Evolutionary conservation across 257 asterid genomes (phyloP).

Genomic region (Voacanga thouarsii): DNA sequence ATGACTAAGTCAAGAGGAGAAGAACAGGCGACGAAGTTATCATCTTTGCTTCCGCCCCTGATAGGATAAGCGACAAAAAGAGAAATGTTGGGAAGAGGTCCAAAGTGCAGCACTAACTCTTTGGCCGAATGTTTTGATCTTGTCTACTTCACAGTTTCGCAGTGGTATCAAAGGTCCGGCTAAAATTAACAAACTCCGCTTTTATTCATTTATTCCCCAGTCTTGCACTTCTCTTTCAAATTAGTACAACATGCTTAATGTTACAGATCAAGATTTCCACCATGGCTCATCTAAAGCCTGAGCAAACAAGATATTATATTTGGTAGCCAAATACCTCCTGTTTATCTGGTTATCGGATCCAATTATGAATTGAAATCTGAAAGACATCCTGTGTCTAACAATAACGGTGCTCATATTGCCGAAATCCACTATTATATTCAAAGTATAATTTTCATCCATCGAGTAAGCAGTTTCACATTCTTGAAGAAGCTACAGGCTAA

Average conservation of each 20-base stretch:
- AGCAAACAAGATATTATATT: not conserved
- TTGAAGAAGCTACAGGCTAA: not conserved
- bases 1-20: not conserved
- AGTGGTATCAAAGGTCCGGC: not conserved
- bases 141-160: not conserved
- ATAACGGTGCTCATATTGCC: not conserved
- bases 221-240: not conserved
- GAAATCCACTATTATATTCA: not conserved
- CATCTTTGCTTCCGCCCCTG: not conserved
- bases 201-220: not conserved
- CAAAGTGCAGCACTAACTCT: not conserved
- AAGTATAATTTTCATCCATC: not conserved
- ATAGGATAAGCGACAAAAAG: not conserved
- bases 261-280: not conserved
- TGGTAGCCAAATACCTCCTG: not conserved
- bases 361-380: not conserved
- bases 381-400: not conserved
- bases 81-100: not conserved
- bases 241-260: not conserved
- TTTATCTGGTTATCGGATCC: not conserved
- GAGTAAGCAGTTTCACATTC: not conserved
- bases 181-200: not conserved
- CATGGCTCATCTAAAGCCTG: not conserved
- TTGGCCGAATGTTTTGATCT: not conserved
- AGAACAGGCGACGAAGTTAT: not conserved